phyloP scores from a whole-genome alignment of 2,329 filamentous ascomycete genomes.

The Zymoseptoria brevis region DNA sequence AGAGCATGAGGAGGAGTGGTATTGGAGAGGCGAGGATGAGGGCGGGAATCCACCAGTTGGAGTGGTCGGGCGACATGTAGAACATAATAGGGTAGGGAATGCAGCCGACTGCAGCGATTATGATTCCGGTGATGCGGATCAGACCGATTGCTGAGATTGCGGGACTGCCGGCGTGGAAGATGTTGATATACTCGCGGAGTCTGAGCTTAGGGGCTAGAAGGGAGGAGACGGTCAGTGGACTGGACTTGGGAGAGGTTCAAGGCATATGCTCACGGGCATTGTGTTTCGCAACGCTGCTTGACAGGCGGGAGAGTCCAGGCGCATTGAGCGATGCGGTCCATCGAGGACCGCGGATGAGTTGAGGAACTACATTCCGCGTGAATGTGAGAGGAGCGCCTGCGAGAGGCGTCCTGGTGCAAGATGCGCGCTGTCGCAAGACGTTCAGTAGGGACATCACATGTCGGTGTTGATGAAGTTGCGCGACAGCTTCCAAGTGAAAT shows the following conservation, averaged over 20 bases:
- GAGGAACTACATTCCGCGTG: background rate
- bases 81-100: conserved; percentile 55
- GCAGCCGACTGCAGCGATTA: conserved; percentile 57
- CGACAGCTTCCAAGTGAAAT: background rate
- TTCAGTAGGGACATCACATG: conserved; percentile 19
- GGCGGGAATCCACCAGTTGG: conserved; percentile 36
- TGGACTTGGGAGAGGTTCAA: background rate
- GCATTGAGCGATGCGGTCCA: background rate
- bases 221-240: background rate
- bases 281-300: background rate
- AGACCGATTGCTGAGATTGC: conserved; percentile 61
- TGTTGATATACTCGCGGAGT: conserved; percentile 52
- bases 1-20: conserved; percentile 58
- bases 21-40: conserved; percentile 50
- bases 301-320: background rate
- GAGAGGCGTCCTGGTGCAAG: background rate
- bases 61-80: conserved; percentile 34
- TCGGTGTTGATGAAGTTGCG: conserved; percentile 4
- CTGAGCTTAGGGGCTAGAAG: conserved; percentile 18
- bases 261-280: background rate
- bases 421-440: conserved; percentile 9
- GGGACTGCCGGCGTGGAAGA: conserved; percentile 67
- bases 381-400: background rate
- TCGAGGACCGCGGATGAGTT: background rate
- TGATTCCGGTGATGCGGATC: conserved; percentile 62